Evolutionary conservation across 805 yeast species (phyloP).

Genomic region (Candida ipomoeae): DNA sequence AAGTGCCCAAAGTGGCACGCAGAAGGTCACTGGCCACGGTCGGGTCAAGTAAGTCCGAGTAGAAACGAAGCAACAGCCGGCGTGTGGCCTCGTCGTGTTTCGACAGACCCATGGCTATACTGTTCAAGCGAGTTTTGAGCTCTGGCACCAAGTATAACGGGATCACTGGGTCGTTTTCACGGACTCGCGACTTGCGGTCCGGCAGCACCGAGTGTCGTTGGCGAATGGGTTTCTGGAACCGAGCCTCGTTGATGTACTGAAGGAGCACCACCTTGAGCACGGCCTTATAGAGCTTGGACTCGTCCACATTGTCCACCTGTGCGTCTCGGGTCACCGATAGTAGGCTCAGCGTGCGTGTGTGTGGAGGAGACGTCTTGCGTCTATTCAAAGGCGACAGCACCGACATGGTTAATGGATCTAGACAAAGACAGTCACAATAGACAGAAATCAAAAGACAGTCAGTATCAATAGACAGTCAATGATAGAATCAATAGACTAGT

Average conservation of each 20-base stretch:
- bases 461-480: too few species aligned
- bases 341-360: constrained; percentile 13
- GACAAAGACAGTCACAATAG: too few species aligned
- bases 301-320: constrained; percentile 19
- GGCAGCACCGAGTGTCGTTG: constrained; percentile 3
- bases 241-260: constrained; percentile 60
- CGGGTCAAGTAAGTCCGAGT: constrained; percentile 56
- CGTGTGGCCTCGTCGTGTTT: constrained; percentile 47
- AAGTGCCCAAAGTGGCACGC: constrained; percentile 38
- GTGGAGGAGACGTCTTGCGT: background rate
- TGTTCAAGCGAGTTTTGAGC: constrained; percentile 40
- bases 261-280: constrained; percentile 53
- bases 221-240: constrained; percentile 43
- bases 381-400: background rate
- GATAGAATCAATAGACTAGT: too few species aligned
- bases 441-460: too few species aligned
- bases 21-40: constrained; percentile 30
- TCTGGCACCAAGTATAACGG: constrained; percentile 35
- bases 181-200: constrained; percentile 12
- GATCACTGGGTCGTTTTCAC: constrained; percentile 16
- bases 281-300: constrained; percentile 42
- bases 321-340: constrained; percentile 16
- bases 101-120: constrained; percentile 43
- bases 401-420: too few species aligned
- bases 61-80: constrained; percentile 56